Evolutionary conservation across 371 early-diverging fungal genomes (phyloP).

Genomic region (Mortierella polycephala): DNA sequence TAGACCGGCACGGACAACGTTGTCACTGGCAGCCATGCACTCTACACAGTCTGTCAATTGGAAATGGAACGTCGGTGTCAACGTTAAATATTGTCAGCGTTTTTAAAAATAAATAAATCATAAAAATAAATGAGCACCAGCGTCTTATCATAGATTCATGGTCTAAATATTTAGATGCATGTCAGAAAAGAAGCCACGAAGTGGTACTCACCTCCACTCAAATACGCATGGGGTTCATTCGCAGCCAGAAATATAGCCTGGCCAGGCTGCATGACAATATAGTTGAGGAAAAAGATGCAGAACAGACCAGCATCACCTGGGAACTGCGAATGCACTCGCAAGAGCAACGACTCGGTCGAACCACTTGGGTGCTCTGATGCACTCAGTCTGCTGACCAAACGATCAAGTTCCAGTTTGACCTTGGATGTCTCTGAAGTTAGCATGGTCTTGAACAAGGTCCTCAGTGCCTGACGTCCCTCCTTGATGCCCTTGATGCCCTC

Average conservation of each 20-base stretch:
- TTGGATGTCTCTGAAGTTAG: slow-evolving; percentile 69
- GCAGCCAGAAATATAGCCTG: slow-evolving; percentile 96
- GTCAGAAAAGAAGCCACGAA: background rate
- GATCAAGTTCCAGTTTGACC: slow-evolving; percentile 63
- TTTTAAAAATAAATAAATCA: slow-evolving; percentile 5
- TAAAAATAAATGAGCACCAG: slow-evolving; percentile 4
- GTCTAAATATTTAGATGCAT: background rate
- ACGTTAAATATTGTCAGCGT: background rate
- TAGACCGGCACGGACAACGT: slow-evolving; percentile 96
- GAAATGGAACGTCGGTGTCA: background rate
- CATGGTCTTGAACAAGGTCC: slow-evolving; percentile 72
- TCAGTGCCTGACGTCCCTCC: slow-evolving; percentile 70
- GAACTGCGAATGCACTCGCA: slow-evolving; percentile 84
- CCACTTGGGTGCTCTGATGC: slow-evolving; percentile 1
- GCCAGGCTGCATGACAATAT: slow-evolving; percentile 82
- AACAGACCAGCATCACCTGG: slow-evolving; percentile 94
- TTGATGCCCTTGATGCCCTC: slow-evolving; percentile 37
- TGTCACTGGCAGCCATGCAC: slow-evolving; percentile 98
- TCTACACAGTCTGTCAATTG: slow-evolving; percentile 88
- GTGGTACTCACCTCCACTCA: slow-evolving; percentile 89
- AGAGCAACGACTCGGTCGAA: slow-evolving; percentile 70
- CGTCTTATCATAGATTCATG: slow-evolving; percentile 4
- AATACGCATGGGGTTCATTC: slow-evolving; percentile 97
- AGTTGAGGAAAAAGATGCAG: slow-evolving; percentile 89
- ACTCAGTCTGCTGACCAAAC: slow-evolving; percentile 63